Evolutionary conservation across 73 alveolate species (phyloP), one percentile per base, ranked within the genome.

Genomic region (Effrenium voratum): DNA sequence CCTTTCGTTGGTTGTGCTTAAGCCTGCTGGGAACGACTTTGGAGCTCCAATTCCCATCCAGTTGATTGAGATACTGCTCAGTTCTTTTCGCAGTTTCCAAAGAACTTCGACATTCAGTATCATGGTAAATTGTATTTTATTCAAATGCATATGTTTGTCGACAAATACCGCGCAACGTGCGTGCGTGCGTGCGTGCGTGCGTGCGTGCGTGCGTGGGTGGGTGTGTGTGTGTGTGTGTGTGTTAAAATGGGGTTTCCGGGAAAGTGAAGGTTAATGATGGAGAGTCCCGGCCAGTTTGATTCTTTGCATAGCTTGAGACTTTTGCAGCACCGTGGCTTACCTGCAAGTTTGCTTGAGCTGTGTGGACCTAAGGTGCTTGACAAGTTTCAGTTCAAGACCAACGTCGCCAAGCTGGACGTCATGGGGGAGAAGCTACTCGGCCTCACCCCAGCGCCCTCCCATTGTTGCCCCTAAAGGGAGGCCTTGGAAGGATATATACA

Each of bases 331-430:
- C n/a, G n/a, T n/a, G n/a, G n/a, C n/a, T n/a, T n/a, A n/a, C n/a
- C n/a, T n/a, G n/a, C n/a, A n/a, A n/a, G n/a, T n/a, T n/a, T n/a
- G n/a, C n/a, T n/a, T n/a, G n/a, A n/a, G n/a, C n/a, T n/a, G n/a
- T n/a, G n/a, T 38, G 8, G 75, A 2, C 47, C 57, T 19, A 19
- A 87, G 95, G 95, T 87, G 8, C 70, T 87, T 3, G 84, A 83
- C 32, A 87, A 87, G 43, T 87, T 87, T 38, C 83, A 72, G 84
- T 87, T 87, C 95, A 87, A 87, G 70, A 87, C 95, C 85, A 87
- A 87, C 32, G 95, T 87, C 44, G 95, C 95, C 38, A 87, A 87
- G 32, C 45, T 87, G 83, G 95, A 87, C 84, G 43, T 87, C 72
- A 49, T 87, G 16, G 95, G 95, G 38, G 95, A 87, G 36, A 87